Percentiles rank a stretch among this genome's conserved stretches.
phyloP scores from a whole-genome alignment of 2,329 filamentous ascomycete species.

The Exophiala sideris region DNA sequence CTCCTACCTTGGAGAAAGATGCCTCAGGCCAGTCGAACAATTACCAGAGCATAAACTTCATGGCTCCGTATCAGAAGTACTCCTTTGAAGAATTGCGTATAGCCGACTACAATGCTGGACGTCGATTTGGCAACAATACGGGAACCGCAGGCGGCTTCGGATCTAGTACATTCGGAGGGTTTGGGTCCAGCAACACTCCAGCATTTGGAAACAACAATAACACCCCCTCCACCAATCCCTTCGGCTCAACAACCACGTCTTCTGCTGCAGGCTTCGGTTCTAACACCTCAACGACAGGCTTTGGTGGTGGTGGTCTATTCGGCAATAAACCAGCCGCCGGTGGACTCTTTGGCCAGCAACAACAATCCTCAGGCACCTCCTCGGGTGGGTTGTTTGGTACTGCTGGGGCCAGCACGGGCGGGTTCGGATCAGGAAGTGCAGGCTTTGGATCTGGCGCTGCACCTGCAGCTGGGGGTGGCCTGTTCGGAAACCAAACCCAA shows the following conservation, averaged over 20 bases:
- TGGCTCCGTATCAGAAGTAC: constrained; percentile 66
- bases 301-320: constrained; percentile 50
- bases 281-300: constrained; percentile 30
- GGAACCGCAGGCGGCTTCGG: constrained; percentile 82
- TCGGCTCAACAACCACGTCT: constrained; percentile 38
- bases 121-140: constrained; percentile 76
- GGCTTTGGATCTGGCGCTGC: constrained; percentile 40
- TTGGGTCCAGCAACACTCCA: constrained; percentile 33
- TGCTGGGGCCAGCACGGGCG: constrained; percentile 31
- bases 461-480: constrained; percentile 38
- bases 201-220: constrained; percentile 24
- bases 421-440: constrained; percentile 36
- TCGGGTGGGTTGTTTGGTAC: constrained; percentile 42
- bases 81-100: constrained; percentile 81
- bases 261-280: constrained; percentile 36
- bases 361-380: constrained; percentile 32
- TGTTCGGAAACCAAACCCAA: constrained; percentile 45
- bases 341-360: constrained; percentile 24
- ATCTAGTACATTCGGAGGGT: constrained; percentile 49
- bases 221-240: constrained; percentile 28
- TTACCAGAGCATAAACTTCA: constrained; percentile 49
- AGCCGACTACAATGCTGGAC: constrained; percentile 83
- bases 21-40: constrained; percentile 37
- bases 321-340: constrained; percentile 31
- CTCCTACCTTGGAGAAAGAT: constrained; percentile 46